These are phyloP conservation scores for Cryomyces minteri DNA, from an alignment of 495 filamentous ascomycete species.

Conservation along the genomic window DNA sequence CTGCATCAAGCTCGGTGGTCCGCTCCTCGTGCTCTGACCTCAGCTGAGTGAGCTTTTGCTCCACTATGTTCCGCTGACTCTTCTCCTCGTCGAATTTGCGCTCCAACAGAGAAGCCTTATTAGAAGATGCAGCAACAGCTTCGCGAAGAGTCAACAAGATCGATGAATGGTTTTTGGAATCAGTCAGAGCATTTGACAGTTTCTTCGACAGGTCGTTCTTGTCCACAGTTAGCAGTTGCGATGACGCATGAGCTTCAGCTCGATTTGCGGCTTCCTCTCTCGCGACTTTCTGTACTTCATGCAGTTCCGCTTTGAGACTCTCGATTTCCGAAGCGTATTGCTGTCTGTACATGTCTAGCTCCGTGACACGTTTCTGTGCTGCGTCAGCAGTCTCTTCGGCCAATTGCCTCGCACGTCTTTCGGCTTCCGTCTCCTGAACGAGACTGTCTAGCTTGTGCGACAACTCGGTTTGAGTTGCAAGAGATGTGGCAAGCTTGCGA, in stretches of 20 bases:
- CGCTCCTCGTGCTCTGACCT: conserved; percentile 73
- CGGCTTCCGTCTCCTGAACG: conserved; percentile 52
- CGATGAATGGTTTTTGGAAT: conserved; percentile 49
- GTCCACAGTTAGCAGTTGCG: conserved; percentile 60
- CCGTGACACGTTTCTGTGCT: conserved; percentile 62
- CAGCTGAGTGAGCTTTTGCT: conserved; percentile 61
- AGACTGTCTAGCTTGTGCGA: conserved; percentile 48
- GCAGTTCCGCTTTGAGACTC: conserved; percentile 65
- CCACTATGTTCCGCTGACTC: conserved; percentile 52
- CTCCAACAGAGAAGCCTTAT: conserved; percentile 58
- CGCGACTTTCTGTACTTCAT: conserved; percentile 50
- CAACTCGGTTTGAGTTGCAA: conserved; percentile 61
- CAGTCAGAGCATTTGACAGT: conserved; percentile 44
- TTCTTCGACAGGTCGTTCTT: conserved; percentile 62
- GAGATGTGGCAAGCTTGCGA: conserved; percentile 60
- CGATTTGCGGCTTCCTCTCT: conserved; percentile 61
- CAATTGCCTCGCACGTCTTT: conserved; percentile 58
- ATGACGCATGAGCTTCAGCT: conserved; percentile 53
- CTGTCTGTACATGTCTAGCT: conserved; percentile 67
- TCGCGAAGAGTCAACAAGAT: conserved; percentile 59
- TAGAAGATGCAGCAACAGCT: conserved; percentile 59
- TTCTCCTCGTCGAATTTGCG: conserved; percentile 74
- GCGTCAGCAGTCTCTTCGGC: conserved; percentile 78
- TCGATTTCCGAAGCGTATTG: conserved; percentile 68
- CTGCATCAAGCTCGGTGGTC: conserved; percentile 58